Conservation (phyloP, 495 filamentous ascomycete genomes). For the Penicillium arizonense region DNA sequence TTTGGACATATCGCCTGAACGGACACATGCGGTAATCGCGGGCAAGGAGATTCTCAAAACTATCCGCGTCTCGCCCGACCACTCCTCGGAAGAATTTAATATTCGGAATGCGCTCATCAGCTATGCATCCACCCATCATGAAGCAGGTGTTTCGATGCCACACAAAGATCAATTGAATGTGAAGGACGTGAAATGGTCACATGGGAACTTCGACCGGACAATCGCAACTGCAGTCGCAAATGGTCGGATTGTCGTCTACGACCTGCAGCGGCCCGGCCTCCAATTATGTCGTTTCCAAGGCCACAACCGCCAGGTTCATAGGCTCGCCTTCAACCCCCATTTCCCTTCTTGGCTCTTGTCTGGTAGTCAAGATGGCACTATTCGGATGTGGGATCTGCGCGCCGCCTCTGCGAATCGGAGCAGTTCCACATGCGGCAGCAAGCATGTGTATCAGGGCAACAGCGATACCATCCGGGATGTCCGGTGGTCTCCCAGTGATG, state of each 20-base stretch:
- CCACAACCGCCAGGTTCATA: slow-evolving; percentile 89
- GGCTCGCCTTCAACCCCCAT: slow-evolving; percentile 85
- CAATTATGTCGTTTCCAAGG: slow-evolving; percentile 79
- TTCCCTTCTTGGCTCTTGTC: slow-evolving; percentile 74
- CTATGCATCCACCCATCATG: slow-evolving; percentile 62
- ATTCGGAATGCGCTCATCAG: slow-evolving; percentile 72
- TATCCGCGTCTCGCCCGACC: slow-evolving; percentile 66
- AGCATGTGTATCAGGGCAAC: slow-evolving; percentile 57
- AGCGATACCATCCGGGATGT: slow-evolving; percentile 82
- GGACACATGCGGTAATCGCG: slow-evolving; percentile 74
- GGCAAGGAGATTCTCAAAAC: slow-evolving; percentile 85
- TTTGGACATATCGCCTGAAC: slow-evolving; percentile 74
- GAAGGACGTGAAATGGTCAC: slow-evolving; percentile 82
- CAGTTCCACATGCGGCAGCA: slow-evolving; percentile 53
- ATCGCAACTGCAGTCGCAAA: slow-evolving; percentile 83
- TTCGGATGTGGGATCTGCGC: slow-evolving; percentile 77
- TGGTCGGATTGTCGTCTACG: slow-evolving; percentile 85
- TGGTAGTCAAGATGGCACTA: slow-evolving; percentile 87
- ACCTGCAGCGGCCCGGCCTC: slow-evolving; percentile 69
- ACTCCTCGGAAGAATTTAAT: slow-evolving; percentile 74
- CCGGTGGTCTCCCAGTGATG: slow-evolving; percentile 84
- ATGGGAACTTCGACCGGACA: slow-evolving; percentile 59
- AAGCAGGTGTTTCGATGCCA: slow-evolving; percentile 47
- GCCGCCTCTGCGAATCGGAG: slow-evolving; percentile 47
- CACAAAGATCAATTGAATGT: slow-evolving; percentile 75